Percentiles rank a stretch among this genome's conserved stretches.
Conservation (phyloP, 805 yeast species). For the Phaffomyces opuntiae region DNA sequence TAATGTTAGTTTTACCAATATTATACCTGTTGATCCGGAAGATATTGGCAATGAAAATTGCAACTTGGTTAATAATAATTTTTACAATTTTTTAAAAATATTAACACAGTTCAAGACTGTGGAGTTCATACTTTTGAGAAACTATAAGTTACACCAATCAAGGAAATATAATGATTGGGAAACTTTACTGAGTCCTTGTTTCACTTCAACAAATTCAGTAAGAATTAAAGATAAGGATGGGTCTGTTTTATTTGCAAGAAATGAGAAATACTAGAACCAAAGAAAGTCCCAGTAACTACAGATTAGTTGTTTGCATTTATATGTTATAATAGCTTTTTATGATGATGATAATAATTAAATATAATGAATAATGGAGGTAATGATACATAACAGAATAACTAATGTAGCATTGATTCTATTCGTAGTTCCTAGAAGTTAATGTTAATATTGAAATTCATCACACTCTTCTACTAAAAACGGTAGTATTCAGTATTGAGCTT, state of each 20-base stretch:
- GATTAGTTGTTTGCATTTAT: neutral
- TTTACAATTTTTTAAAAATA: conserved; percentile 27
- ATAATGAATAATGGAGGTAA: no score
- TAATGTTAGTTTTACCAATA: conserved; percentile 22
- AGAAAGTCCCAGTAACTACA: neutral
- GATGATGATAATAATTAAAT: no score
- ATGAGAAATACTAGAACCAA: conserved; percentile 3
- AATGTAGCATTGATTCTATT: no score
- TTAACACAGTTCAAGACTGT: conserved; percentile 27
- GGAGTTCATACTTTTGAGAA: conserved; percentile 30
- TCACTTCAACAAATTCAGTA: conserved; percentile 27
- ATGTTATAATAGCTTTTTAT: no score
- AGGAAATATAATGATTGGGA: conserved; percentile 34
- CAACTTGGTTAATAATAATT: conserved; percentile 30
- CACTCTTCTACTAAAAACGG: conserved; percentile 3
- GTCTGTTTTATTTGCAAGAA: conserved; percentile 34
- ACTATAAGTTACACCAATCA: conserved; percentile 30
- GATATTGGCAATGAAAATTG: conserved; percentile 19
- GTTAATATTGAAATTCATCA: conserved; percentile 1
- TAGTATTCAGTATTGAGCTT: conserved; percentile 1
- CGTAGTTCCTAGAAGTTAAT: no score
- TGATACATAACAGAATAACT: no score
- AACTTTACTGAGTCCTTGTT: conserved; percentile 26
- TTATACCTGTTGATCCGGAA: conserved; percentile 20
- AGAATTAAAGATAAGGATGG: conserved; percentile 32